Percentiles rank a stretch among this genome's conserved stretches.
Evolutionary conservation across 768 basidiomycete genomes (phyloP).

Genomic region (Russula lepida): DNA sequence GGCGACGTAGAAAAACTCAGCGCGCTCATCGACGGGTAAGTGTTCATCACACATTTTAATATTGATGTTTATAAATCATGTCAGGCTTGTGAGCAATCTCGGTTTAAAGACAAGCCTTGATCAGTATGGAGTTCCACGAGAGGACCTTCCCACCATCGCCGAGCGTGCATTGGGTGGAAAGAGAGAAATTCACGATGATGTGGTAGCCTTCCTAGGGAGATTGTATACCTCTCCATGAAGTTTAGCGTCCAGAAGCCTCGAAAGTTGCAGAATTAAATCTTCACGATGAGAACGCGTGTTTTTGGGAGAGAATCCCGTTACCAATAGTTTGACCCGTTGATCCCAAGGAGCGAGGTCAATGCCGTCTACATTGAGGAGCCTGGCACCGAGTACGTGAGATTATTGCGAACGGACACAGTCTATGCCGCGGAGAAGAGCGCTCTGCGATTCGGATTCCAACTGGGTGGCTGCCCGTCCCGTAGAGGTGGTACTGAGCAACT

Average conservation of each 20-base stretch:
- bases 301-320: neutral
- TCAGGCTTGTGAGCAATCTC: conserved; percentile 51
- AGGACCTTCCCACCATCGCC: conserved; percentile 48
- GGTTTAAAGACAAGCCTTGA: conserved; percentile 50
- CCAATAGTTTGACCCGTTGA: neutral
- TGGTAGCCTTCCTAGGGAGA: conserved; percentile 43
- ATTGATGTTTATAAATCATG: neutral
- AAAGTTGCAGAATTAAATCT: neutral
- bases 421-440: too few species aligned
- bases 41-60: neutral
- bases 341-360: neutral
- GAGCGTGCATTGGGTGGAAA: conserved; percentile 37
- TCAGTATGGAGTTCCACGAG: conserved; percentile 55
- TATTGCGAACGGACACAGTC: neutral
- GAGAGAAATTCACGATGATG: conserved; percentile 33
- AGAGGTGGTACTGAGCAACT: too few species aligned
- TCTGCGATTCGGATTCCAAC: too few species aligned
- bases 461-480: too few species aligned
- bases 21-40: conserved; percentile 46
- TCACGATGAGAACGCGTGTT: neutral
- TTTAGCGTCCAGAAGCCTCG: neutral
- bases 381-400: neutral
- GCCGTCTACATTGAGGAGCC: neutral
- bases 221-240: conserved; percentile 29
- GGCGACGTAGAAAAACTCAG: conserved; percentile 53